Evolutionary conservation across 176 grass and related monocot species (phyloP), one percentile per base, ranked within the genome.

Genomic region (Hordeum marinum): DNA sequence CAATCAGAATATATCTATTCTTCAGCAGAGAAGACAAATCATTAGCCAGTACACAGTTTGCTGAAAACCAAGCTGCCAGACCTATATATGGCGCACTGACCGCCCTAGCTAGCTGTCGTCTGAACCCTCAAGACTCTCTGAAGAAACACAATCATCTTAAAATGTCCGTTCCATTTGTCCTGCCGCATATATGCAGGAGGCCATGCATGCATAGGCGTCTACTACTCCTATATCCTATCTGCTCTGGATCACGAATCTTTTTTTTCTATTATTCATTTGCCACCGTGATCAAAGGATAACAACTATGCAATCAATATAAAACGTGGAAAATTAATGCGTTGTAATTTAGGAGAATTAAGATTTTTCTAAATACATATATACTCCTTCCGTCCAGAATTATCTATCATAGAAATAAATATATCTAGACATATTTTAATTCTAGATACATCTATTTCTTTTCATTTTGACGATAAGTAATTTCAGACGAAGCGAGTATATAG

Each of bases 21-120:
- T 35, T 11, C 41, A 35, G 31, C 45, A 68, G 45, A 39, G 45
- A 24, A 54, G 79, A 54, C 20, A 52, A 68, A 81, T 26, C 32
- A 82, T 72, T 61, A 71, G 46, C 34, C 24, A 50, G 71, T 29
- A 50, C 37, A 14, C 32, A 59, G 14, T 41, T 25, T 60, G 50
- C 80, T 72, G 63, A 72, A 83, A 83, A 72, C 50, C 14, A 83
- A 72, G 52, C 50, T 43, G 72, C 67, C 26, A 63, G 13, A 26
- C 42, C 69, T 74, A 64, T 39, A 70, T n/a, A 83, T 34, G 81
- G 69, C 27, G 63, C 78, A 69, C 63, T 85, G 12, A 69, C 63
- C 78, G 12, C 43, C 17, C 11, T 58, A 64, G 40, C 17, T 58
- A 32, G 15, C 43, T 42, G 48, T 46, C 18, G 35, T 55, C 27